Evolutionary conservation across 2,329 filamentous ascomycete species (phyloP).

Genomic region (Berkeleyomyces rouxiae): DNA sequence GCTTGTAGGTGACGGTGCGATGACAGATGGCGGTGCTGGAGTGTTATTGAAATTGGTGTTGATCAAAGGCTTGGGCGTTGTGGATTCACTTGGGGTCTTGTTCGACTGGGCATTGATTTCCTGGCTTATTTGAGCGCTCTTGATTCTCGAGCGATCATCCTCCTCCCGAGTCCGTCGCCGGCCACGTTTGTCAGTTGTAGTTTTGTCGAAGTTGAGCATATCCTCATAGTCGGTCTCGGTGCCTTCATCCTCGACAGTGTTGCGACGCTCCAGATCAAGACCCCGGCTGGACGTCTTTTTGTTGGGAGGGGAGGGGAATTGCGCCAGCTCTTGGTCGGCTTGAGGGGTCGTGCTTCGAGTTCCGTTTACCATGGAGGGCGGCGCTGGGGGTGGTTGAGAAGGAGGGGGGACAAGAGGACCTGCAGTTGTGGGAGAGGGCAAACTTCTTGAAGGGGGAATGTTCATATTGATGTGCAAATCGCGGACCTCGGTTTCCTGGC

Average conservation of each 20-base stretch:
- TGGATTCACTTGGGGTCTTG: constrained; percentile 40
- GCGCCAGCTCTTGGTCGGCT: constrained; percentile 28
- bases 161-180: constrained; percentile 74
- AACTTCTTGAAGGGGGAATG: constrained; percentile 39
- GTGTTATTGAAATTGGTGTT: constrained; percentile 12
- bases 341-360: constrained; percentile 29
- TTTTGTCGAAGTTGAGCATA: constrained; percentile 50
- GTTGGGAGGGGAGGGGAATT: constrained; percentile 40
- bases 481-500: constrained; percentile 27
- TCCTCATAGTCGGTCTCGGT: constrained; percentile 76
- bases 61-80: not conserved
- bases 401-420: constrained; percentile 35
- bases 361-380: constrained; percentile 22
- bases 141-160: constrained; percentile 64
- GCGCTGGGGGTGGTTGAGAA: constrained; percentile 29
- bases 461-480: constrained; percentile 34
- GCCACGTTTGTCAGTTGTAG: constrained; percentile 47
- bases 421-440: constrained; percentile 24
- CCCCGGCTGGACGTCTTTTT: constrained; percentile 42
- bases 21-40: constrained; percentile 14
- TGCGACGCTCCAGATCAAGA: not conserved
- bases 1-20: constrained; percentile 21
- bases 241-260: constrained; percentile 37
- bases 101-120: constrained; percentile 58
- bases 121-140: constrained; percentile 43